phyloP scores from a whole-genome alignment of 2,329 filamentous ascomycete genomes.

The Aureobasidium sp. region DNA sequence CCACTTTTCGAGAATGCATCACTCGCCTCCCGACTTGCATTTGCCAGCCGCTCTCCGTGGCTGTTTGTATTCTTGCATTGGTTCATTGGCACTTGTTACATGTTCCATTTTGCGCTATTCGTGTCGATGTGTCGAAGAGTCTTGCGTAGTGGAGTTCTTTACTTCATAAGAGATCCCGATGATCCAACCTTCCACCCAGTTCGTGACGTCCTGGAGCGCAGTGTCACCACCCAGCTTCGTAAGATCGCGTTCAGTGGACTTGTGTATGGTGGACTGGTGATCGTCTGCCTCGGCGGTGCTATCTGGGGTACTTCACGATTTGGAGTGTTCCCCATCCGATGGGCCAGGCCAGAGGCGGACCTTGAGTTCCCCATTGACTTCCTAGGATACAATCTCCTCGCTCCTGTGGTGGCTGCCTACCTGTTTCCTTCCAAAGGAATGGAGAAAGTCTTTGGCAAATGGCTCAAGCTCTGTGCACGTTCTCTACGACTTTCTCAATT shows the following conservation, averaged over 20 bases:
- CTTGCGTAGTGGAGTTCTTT: constrained; percentile 87
- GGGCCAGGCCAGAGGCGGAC: constrained; percentile 85
- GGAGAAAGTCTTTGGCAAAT: constrained; percentile 86
- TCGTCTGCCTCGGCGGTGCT: constrained; percentile 87
- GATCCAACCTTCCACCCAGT: constrained; percentile 98
- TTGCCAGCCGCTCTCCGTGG: constrained; percentile 69
- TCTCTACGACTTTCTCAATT: constrained; percentile 79
- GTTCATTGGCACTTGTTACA: constrained; percentile 98
- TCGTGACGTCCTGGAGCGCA: constrained; percentile 89
- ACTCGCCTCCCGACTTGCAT: constrained; percentile 66
- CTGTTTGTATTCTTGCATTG: constrained; percentile 96
- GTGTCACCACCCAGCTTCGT: constrained; percentile 81
- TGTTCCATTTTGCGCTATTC: constrained; percentile 99
- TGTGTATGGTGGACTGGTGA: constrained; percentile 87
- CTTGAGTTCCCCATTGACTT: constrained; percentile 92
- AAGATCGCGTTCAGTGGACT: constrained; percentile 96
- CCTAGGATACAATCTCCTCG: constrained; percentile 92
- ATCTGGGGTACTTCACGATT: constrained; percentile 80
- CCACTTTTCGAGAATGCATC: constrained; percentile 81
- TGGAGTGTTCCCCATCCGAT: constrained; percentile 79
- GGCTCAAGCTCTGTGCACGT: constrained; percentile 82
- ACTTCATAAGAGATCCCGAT: constrained; percentile 96
- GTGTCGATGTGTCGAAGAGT: constrained; percentile 99
- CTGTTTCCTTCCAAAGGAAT: constrained; percentile 80
- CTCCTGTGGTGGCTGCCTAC: constrained; percentile 76